Evolutionary conservation across 805 yeast species (phyloP).

Genomic region (Kuraishia capsulata): DNA sequence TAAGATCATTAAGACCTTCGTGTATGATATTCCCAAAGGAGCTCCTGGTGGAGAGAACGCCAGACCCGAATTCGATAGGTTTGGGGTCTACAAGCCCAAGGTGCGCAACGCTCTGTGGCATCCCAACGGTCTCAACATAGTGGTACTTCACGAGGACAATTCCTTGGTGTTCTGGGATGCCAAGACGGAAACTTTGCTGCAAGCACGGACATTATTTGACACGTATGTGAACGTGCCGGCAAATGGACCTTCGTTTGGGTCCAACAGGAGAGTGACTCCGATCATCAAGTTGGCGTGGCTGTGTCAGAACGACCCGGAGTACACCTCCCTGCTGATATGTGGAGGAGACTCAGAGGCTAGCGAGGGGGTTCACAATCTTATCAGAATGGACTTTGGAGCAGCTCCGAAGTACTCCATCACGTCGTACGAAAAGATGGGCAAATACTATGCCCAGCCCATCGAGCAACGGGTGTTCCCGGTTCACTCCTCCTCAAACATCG

Average conservation of each 20-base stretch:
- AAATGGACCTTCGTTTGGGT: conserved; percentile 10
- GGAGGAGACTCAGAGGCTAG: conserved; percentile 51
- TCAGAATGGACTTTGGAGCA: conserved; percentile 65
- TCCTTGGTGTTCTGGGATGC: conserved; percentile 92
- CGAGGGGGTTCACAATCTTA: conserved; percentile 34
- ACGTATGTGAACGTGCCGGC: conserved; percentile 49
- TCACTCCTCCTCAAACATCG: conserved; percentile 32
- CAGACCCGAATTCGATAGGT: conserved; percentile 14
- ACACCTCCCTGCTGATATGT: conserved; percentile 60
- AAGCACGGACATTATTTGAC: conserved; percentile 67
- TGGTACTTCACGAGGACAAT: conserved; percentile 76
- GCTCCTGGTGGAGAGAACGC: conserved; percentile 63
- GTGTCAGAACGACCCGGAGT: conserved; percentile 71
- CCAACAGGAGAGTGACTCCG: conserved; percentile 20
- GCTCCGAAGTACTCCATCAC: conserved; percentile 76
- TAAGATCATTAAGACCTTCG: conserved; percentile 43
- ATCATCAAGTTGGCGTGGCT: conserved; percentile 65
- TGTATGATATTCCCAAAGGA: conserved; percentile 55
- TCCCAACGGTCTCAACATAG: conserved; percentile 84
- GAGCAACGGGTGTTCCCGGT: conserved; percentile 49
- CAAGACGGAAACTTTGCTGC: conserved; percentile 59
- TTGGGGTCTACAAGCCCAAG: conserved; percentile 18
- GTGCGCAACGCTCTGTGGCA: conserved; percentile 61
- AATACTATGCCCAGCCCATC: conserved; percentile 56
- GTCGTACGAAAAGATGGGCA: conserved; percentile 75